Base-by-base conservation (phyloP, 768 basidiomycete species). In the Phanerochaete sordida region DNA sequence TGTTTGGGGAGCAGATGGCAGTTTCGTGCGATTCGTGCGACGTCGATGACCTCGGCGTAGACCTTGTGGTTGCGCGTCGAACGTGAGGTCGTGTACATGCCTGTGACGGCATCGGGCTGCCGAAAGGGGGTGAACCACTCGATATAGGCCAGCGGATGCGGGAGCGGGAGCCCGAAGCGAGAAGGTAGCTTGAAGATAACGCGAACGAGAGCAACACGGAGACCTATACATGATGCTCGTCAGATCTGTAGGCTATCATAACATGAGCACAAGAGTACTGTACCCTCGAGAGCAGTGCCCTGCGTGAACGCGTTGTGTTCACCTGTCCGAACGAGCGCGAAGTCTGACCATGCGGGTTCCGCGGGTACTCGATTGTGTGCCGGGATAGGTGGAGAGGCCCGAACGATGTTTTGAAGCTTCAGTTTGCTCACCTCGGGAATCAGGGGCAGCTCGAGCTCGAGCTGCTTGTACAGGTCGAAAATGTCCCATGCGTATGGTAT, bases 171-270 rank as follows among this genome's bases (percentile, higher is more conserved):
- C 7, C 37, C 49, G 31, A 48, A 52, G 15, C 45, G 37, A 2
- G n/a, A 16, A 1, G 61, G 64, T 1, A 62, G 47, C 12, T 45
- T 28, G 51, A 65, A 65, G 2, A 60, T 52, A 3, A 57, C 61
- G 8, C 58, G 58, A 30, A 65, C 44, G 9, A 48, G 61, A 3
- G 53, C 64, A 43, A 56, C 59, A 16, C 55, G 64, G 8, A 64
- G 11, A n/a, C 60, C 64, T 64, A n/a, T n/a, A 3, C 15, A 21
- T 19, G 21, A 44, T 7, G 12, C 4, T 6, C 26, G 9, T 50
- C 47, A 44, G 26, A 48, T 37, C 13, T 13, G 13, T 7, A 35
- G 7, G 7, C 13, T 35, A 35, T 13, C 26, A 53, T 24, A 35
- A 51, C 12, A 24, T 24, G 33, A 24, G 6, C 21, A 24, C 28